Evolutionary conservation across 2,329 filamentous ascomycete species (phyloP).

Genomic region (Colletotrichum lindemuthianum): DNA sequence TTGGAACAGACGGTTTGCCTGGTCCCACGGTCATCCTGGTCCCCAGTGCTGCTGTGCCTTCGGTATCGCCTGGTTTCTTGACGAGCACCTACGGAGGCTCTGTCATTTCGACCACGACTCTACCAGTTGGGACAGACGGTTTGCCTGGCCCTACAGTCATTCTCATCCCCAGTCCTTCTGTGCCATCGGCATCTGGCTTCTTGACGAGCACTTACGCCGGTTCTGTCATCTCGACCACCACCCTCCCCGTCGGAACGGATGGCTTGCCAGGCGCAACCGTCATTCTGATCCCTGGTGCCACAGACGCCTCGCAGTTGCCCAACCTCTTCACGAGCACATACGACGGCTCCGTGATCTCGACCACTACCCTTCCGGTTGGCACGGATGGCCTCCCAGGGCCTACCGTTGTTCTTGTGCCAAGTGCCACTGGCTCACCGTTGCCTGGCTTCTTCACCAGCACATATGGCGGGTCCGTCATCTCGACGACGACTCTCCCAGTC

Average conservation of each 20-base stretch:
- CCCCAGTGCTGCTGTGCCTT: not conserved
- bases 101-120: no score
- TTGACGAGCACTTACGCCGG: constrained; percentile 1
- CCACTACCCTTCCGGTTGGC: not conserved
- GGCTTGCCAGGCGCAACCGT: not conserved
- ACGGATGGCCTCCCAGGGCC: constrained; percentile 18
- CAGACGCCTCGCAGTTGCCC: not conserved
- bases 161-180: not conserved
- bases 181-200: no score
- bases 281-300: not conserved
- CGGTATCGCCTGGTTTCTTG: no score
- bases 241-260: not conserved
- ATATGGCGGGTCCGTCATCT: constrained; percentile 21
- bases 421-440: not conserved
- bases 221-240: not conserved
- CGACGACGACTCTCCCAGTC: constrained; percentile 6
- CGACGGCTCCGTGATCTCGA: constrained; percentile 14
- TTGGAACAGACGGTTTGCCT: constrained; percentile 3
- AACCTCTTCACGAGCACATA: constrained; percentile 17
- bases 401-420: constrained; percentile 17
- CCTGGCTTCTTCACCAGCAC: constrained; percentile 24
- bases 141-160: constrained; percentile 5
- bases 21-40: constrained; percentile 3
- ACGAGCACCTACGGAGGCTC: no score
- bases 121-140: no score